These are phyloP conservation scores for Helotiales sp. DNA, from an alignment of 2,329 filamentous ascomycete species.

Conservation along the genomic window DNA sequence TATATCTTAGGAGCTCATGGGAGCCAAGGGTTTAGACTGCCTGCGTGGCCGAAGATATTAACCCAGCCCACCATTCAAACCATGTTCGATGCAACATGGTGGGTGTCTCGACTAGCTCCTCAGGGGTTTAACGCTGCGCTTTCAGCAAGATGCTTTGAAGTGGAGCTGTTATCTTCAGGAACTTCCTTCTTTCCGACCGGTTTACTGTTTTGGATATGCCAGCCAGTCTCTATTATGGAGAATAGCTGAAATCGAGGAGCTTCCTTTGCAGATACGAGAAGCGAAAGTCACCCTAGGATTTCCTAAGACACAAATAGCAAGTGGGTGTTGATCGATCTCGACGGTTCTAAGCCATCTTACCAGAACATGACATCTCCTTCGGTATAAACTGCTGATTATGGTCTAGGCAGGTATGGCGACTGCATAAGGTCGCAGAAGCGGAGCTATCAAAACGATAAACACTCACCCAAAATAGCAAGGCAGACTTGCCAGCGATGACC, in stretches of 20 bases:
- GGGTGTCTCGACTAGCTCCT: conserved; percentile 1
- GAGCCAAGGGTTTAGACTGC: background rate
- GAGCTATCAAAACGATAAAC: background rate
- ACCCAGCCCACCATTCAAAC: background rate
- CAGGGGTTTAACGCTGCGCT: background rate
- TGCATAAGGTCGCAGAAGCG: background rate
- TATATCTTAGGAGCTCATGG: conserved; percentile 3
- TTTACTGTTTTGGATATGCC: background rate
- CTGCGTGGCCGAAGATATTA: background rate
- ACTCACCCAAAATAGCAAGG: background rate
- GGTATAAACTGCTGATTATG: background rate
- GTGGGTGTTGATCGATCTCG: background rate
- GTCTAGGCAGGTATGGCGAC: background rate
- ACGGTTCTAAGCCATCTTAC: background rate
- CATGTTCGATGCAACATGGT: conserved; percentile 3
- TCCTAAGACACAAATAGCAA: background rate
- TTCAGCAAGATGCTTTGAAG: conserved; percentile 5
- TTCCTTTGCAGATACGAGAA: conserved; percentile 8
- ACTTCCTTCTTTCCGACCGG: background rate
- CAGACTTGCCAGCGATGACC: background rate
- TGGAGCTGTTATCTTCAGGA: conserved; percentile 1
- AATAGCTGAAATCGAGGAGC: conserved; percentile 3
- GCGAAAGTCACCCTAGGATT: background rate
- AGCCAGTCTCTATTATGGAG: background rate
- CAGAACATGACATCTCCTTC: background rate